Percentiles rank a stretch among this genome's conserved stretches.
These are phyloP conservation scores for Suhomyces faveliae DNA, from an alignment of 805 yeast genomes.

Conservation along the genomic window DNA sequence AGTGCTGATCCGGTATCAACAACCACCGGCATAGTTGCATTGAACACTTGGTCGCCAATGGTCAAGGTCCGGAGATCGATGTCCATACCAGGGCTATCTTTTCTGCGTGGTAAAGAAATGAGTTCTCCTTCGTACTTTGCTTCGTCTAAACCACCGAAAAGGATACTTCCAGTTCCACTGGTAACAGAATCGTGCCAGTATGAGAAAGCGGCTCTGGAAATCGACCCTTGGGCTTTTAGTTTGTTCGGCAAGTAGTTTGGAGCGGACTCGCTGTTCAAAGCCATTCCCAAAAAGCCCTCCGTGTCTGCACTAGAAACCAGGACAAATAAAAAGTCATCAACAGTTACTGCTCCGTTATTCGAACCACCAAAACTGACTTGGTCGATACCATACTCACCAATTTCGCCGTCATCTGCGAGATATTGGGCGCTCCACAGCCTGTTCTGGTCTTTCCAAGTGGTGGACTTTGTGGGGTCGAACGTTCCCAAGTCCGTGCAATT, in stretches of 20 bases:
- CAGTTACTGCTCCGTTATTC: neutral
- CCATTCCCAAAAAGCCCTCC: neutral
- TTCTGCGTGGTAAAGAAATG: conserved; percentile 9
- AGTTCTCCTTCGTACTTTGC: conserved; percentile 15
- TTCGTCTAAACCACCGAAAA: conserved; percentile 22
- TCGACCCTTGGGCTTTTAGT: conserved; percentile 11
- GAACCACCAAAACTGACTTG: neutral
- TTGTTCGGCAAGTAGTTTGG: conserved; percentile 10
- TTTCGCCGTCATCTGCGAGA: neutral
- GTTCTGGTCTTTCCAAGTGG: neutral
- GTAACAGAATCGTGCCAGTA: conserved; percentile 9
- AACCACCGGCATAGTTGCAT: neutral
- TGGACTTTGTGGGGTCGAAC: neutral
- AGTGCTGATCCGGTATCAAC: conserved; percentile 9
- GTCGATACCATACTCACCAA: neutral
- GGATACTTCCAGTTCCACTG: conserved; percentile 13
- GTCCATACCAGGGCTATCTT: neutral
- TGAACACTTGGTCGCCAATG: conserved; percentile 9
- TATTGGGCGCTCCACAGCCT: neutral
- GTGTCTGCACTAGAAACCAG: neutral
- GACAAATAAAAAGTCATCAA: neutral
- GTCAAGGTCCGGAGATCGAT: conserved; percentile 1
- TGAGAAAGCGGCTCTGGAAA: conserved; percentile 11
- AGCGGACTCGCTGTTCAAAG: neutral
- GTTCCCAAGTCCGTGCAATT: neutral